phyloP scores from a whole-genome alignment of 345 rosid genomes.

The Dimocarpus longan region DNA sequence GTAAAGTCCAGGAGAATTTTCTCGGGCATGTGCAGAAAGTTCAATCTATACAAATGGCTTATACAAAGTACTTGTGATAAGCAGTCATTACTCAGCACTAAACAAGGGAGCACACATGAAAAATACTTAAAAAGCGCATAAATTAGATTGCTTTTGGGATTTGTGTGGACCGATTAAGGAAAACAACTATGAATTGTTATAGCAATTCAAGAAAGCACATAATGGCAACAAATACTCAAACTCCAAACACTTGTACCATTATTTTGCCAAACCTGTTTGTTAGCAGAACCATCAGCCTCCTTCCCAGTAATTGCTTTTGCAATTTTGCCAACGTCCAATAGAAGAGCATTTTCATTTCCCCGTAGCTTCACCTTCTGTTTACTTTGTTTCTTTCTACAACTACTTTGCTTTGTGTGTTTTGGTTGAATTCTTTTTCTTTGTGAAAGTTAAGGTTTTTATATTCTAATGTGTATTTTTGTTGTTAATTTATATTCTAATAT shows the following conservation, averaged over 20 bases:
- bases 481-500: not conserved
- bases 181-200: not conserved
- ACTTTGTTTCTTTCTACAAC: not conserved
- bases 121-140: not conserved
- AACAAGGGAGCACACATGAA: not conserved
- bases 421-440: not conserved
- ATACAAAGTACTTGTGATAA: not conserved
- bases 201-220: conserved; percentile 1
- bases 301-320: conserved; percentile 31
- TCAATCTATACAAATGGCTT: conserved; percentile 6
- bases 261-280: conserved; percentile 29
- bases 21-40: not conserved
- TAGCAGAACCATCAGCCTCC: conserved; percentile 27
- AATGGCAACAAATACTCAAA: not conserved
- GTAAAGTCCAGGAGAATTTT: not conserved
- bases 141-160: not conserved
- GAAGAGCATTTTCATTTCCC: conserved; percentile 25
- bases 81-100: not conserved
- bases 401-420: not conserved
- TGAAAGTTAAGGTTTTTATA: not conserved
- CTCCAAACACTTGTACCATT: not conserved
- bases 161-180: not conserved
- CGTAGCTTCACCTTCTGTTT: not conserved
- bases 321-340: conserved; percentile 27
- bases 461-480: not conserved